These are phyloP conservation scores for Termitomyces sp. DNA, from an alignment of 768 basidiomycete genomes.

Conservation along the genomic window DNA sequence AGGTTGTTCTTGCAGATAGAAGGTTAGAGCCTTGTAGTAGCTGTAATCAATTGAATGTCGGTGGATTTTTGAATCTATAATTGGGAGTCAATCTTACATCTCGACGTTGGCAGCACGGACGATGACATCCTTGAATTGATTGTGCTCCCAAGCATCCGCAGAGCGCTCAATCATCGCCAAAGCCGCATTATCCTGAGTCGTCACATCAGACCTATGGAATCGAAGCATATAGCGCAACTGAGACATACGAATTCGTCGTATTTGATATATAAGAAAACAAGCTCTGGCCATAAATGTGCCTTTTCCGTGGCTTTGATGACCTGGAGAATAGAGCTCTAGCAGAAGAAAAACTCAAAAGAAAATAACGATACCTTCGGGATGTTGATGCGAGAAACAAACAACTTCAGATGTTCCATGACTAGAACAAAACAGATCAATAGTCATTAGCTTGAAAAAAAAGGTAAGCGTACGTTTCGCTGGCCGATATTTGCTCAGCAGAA, in stretches of 20 bases:
- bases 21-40: slow-evolving; percentile 92
- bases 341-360: background rate
- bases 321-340: slow-evolving; percentile 21
- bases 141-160: slow-evolving; percentile 98
- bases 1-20: slow-evolving; percentile 94
- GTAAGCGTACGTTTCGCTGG: slow-evolving; percentile 75
- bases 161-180: slow-evolving; percentile 98
- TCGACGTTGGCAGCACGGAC: slow-evolving; percentile 97
- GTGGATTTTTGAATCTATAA: background rate
- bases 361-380: slow-evolving; percentile 74
- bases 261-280: slow-evolving; percentile 98
- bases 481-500: slow-evolving; percentile 91
- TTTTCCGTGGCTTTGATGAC: slow-evolving; percentile 96
- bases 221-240: background rate
- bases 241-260: slow-evolving; percentile 86
- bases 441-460: slow-evolving; percentile 8
- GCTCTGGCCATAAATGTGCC: slow-evolving; percentile 96
- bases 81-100: slow-evolving; percentile 51
- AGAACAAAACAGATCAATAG: slow-evolving; percentile 3
- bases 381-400: slow-evolving; percentile 94
- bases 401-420: slow-evolving; percentile 99
- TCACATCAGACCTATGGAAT: background rate
- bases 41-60: slow-evolving; percentile 30
- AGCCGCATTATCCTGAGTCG: slow-evolving; percentile 83
- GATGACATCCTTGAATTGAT: slow-evolving; percentile 98